A percentile compares a stretch with the other conserved stretches of the same genome.
phyloP scores from a whole-genome alignment of 106 monocot species.

The Dendrobium chrysotoxum region DNA sequence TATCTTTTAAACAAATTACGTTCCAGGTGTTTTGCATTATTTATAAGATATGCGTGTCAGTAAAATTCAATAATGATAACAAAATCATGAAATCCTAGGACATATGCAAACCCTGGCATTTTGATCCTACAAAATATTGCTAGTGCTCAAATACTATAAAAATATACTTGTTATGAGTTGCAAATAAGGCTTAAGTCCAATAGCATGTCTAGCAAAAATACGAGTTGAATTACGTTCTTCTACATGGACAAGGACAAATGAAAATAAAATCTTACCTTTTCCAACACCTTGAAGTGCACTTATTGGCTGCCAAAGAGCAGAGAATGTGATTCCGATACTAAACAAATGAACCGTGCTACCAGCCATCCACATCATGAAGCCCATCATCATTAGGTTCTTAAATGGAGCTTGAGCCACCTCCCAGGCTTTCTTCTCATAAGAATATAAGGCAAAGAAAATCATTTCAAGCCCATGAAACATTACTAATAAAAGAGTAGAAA shows the following conservation, averaged over 20 bases:
- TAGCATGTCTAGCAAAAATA: neutral
- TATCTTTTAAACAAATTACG: neutral
- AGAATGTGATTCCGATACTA: slow-evolving; percentile 98
- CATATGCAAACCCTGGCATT: neutral
- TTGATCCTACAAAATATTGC: neutral
- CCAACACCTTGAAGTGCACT: slow-evolving; percentile 93
- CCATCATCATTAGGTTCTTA: slow-evolving; percentile 96
- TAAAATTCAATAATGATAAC: neutral
- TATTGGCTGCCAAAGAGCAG: slow-evolving; percentile 97
- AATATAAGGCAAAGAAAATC: slow-evolving; percentile 4
- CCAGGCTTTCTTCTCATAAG: slow-evolving; percentile 69
- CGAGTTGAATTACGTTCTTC: neutral
- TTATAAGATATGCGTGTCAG: neutral
- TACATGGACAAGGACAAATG: neutral
- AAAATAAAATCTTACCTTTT: slow-evolving; percentile 45
- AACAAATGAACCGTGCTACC: slow-evolving; percentile 92
- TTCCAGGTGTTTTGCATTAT: neutral
- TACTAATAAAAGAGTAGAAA: neutral
- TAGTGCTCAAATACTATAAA: neutral
- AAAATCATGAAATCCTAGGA: neutral
- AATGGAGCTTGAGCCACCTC: slow-evolving; percentile 92
- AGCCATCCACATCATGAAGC: slow-evolving; percentile 99
- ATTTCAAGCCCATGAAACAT: neutral
- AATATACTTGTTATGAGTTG: neutral
- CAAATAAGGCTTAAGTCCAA: neutral